Evolutionary conservation across 129 eudicot genomes (phyloP).

Genomic region (Solidago caesia): DNA sequence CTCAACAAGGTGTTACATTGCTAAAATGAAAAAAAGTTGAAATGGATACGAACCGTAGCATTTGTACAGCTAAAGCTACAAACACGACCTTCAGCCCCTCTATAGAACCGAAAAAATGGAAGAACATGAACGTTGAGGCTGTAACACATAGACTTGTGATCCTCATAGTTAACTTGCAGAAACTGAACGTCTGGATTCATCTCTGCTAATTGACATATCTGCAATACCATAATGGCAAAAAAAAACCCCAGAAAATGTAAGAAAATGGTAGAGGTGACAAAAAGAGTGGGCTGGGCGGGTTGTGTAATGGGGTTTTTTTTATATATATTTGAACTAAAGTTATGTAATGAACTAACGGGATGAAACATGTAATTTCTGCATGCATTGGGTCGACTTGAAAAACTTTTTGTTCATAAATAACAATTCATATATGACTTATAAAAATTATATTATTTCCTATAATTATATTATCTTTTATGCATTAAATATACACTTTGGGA

Average conservation of each 20-base stretch:
- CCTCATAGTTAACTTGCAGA: slow-evolving; percentile 71
- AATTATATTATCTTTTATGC: background rate
- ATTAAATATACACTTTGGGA: background rate
- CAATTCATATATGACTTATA: background rate
- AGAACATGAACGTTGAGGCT: slow-evolving; percentile 75
- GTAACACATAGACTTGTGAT: slow-evolving; percentile 79
- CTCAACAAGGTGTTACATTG: background rate
- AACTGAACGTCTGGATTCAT: slow-evolving; percentile 79
- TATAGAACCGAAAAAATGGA: slow-evolving; percentile 78
- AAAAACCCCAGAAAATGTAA: background rate
- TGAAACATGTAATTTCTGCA: background rate
- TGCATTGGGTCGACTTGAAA: background rate
- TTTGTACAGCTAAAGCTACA: slow-evolving; percentile 90
- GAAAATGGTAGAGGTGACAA: background rate
- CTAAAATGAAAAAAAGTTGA: background rate
- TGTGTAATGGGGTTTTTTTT: background rate
- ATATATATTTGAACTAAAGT: too few species aligned
- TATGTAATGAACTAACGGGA: too few species aligned
- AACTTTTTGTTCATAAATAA: background rate
- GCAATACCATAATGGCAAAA: slow-evolving; percentile 11
- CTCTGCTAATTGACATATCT: slow-evolving; percentile 85
- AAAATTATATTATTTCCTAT: background rate
- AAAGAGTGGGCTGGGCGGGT: background rate
- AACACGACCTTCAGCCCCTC: slow-evolving; percentile 78
- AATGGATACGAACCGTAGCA: slow-evolving; percentile 68